Percentiles rank a stretch among this genome's conserved stretches.
These are phyloP conservation scores for Colletotrichum sp. DNA, from an alignment of 2,329 filamentous ascomycete species.

Conservation along the genomic window DNA sequence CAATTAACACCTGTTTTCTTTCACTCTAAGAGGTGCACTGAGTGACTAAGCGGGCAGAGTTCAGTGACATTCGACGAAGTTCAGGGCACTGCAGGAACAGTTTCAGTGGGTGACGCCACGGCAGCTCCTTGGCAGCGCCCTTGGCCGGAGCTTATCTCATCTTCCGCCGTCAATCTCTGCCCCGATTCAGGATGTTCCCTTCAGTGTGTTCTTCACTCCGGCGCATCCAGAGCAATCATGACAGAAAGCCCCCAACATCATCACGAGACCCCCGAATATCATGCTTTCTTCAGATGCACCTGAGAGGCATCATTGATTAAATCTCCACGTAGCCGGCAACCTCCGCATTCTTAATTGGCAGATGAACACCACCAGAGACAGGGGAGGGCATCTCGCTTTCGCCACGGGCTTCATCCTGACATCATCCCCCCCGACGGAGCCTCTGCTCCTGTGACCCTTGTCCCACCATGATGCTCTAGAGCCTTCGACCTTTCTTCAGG, in stretches of 20 bases:
- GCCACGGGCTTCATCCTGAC: constrained; percentile 17
- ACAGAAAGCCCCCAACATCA: background rate
- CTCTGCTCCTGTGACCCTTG: background rate
- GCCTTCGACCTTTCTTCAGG: background rate
- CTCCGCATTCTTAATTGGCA: background rate
- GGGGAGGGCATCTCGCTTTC: background rate
- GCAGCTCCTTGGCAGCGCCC: background rate
- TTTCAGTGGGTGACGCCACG: background rate
- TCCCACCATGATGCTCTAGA: background rate
- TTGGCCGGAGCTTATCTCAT: constrained; percentile 1
- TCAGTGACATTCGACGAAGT: background rate
- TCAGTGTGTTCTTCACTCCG: background rate
- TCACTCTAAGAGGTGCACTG: background rate
- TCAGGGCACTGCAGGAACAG: background rate
- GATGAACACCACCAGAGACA: background rate
- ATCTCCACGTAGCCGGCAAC: background rate
- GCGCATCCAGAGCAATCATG: background rate
- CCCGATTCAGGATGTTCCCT: background rate
- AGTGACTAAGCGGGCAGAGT: background rate
- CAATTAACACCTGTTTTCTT: background rate
- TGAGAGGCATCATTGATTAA: background rate
- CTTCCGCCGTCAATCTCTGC: background rate
- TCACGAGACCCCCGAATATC: background rate
- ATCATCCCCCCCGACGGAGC: constrained; percentile 3
- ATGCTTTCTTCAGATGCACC: background rate